A percentile compares a stretch with the other conserved stretches of the same genome.
Conservation (phyloP, 345 rosid genomes). For the Trapa bicornis region DNA sequence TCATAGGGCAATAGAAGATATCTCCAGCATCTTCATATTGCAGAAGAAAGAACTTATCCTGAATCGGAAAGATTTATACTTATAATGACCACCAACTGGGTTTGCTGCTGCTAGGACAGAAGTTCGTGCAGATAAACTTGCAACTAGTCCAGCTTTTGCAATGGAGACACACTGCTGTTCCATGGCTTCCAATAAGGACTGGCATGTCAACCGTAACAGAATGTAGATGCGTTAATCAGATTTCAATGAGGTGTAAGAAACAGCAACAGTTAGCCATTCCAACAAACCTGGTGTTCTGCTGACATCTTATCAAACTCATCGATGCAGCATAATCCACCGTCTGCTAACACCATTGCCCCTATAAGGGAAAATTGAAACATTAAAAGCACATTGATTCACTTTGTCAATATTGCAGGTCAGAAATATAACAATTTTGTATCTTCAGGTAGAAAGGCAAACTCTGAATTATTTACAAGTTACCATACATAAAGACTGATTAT, state of each 20-base stretch:
- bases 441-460: not conserved
- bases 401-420: not conserved
- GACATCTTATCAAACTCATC: slow-evolving; percentile 99
- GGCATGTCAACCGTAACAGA: slow-evolving; percentile 18
- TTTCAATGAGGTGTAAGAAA: slow-evolving; percentile 6
- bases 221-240: slow-evolving; percentile 7
- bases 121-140: slow-evolving; percentile 93
- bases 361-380: slow-evolving; percentile 8
- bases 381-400: not conserved
- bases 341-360: slow-evolving; percentile 99
- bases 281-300: slow-evolving; percentile 79
- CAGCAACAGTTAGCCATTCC: slow-evolving; percentile 1
- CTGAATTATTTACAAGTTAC: not conserved
- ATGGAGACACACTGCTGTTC: slow-evolving; percentile 98
- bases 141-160: slow-evolving; percentile 96
- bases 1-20: slow-evolving; percentile 2
- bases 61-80: slow-evolving; percentile 34
- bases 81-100: slow-evolving; percentile 96
- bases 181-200: slow-evolving; percentile 99
- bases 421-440: not conserved
- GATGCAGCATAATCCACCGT: slow-evolving; percentile 88
- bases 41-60: not conserved
- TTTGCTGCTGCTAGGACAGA: slow-evolving; percentile 96
- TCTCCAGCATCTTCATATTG: not conserved
- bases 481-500: not conserved